Percentiles rank a stretch among this genome's conserved stretches.
Conservation (phyloP, 371 early-diverging fungal genomes). For the Rhizomucor pusillus region DNA sequence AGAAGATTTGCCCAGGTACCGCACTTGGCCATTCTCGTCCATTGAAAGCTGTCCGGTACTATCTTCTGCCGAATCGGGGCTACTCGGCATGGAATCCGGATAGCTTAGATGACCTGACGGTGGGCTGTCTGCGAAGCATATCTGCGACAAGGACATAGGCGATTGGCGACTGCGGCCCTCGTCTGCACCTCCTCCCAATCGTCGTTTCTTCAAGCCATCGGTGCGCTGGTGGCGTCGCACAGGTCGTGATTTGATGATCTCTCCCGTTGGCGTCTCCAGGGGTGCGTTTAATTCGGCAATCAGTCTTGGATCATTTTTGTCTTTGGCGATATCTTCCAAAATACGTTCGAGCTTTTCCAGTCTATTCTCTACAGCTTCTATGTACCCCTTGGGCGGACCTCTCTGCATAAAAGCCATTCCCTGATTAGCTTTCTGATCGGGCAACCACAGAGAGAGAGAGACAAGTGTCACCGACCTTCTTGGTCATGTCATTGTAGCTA, state of each 20-base stretch:
- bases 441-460: background rate
- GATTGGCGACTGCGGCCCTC: slow-evolving; percentile 14
- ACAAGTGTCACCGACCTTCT: slow-evolving; percentile 39
- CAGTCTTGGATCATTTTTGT: slow-evolving; percentile 50
- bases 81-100: slow-evolving; percentile 4
- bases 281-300: slow-evolving; percentile 57
- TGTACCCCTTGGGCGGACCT: slow-evolving; percentile 72
- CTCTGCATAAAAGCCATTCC: slow-evolving; percentile 38
- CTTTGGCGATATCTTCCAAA: slow-evolving; percentile 50
- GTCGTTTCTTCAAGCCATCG: too few species aligned
- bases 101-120: slow-evolving; percentile 5
- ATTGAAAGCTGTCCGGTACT: slow-evolving; percentile 40
- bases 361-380: slow-evolving; percentile 69
- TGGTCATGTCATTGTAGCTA: slow-evolving; percentile 44
- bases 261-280: slow-evolving; percentile 41
- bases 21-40: slow-evolving; percentile 45
- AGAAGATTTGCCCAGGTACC: slow-evolving; percentile 47
- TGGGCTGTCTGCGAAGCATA: background rate
- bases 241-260: slow-evolving; percentile 42
- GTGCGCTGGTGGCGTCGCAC: too few species aligned
- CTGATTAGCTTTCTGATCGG: too few species aligned
- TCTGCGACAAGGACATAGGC: slow-evolving; percentile 1
- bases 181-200: too few species aligned
- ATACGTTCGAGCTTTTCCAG: slow-evolving; percentile 60
- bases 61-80: slow-evolving; percentile 25